Evolutionary conservation across 1,284 basidiomycete genomes (phyloP).

Genomic region (Cryptococcus sp.): DNA sequence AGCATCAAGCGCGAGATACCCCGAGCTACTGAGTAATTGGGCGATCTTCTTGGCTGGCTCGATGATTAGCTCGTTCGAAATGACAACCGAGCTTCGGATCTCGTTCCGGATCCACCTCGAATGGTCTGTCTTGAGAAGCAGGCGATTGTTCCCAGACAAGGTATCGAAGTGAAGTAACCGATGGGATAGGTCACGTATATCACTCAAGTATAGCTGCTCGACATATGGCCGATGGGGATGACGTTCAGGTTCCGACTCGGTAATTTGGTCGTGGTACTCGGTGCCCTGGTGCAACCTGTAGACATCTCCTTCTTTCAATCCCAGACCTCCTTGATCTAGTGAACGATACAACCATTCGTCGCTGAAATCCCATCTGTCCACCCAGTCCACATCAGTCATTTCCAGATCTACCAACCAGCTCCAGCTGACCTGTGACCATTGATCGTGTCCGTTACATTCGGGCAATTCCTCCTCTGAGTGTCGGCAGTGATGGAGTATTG

Average conservation of each 20-base stretch:
- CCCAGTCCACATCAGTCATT: conserved; percentile 1
- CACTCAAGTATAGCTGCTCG: neutral
- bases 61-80: conserved; percentile 53
- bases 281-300: neutral
- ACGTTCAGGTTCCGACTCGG: conserved; percentile 58
- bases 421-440: conserved; percentile 9
- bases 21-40: neutral
- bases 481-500: conserved; percentile 14
- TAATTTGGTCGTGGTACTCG: conserved; percentile 55
- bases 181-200: conserved; percentile 14
- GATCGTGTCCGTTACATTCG: conserved; percentile 3
- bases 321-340: neutral
- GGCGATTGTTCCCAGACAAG: conserved; percentile 63
- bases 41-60: conserved; percentile 38
- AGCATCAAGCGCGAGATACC: conserved; percentile 1
- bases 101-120: conserved; percentile 49
- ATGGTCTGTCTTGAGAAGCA: conserved; percentile 52
- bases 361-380: conserved; percentile 6
- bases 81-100: conserved; percentile 56
- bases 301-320: neutral
- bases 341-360: neutral
- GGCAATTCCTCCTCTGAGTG: neutral
- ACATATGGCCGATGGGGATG: neutral
- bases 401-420: conserved; percentile 7
- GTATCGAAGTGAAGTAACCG: conserved; percentile 61